Base-by-base conservation (phyloP, 306 rosid species). In the Biancaea sappan region DNA sequence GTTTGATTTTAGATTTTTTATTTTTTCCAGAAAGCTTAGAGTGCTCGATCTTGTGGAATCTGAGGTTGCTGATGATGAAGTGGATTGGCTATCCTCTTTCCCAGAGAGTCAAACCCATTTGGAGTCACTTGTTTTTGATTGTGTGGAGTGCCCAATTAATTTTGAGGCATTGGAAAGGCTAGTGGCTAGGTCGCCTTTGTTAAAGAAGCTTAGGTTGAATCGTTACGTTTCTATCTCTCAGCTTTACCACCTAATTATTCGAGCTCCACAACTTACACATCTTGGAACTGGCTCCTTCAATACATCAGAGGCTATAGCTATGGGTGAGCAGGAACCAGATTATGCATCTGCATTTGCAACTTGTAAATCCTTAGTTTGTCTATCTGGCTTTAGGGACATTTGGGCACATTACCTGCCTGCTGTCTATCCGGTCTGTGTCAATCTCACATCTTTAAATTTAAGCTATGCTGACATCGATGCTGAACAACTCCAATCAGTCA, bases 241-340 rank as follows among this genome's bases (percentile, higher is more conserved):
- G 83, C 81, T 93, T 0, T 78, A 84, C 58, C 86, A 80, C 15
- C 57, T 93, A 48, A 72, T 90, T 85, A 51, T 79, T 64, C 84
- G 86, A 28, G 92, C 96, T 46, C 96, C 98, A 1, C 92, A 93
- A 71, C 94, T 93, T 61, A 93, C 98, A 0, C 96, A 90, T 77
- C 82, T 93, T 38, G 98, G 95, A 35, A 93, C 96, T 0, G 98
- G 98, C 34, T 83, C 89, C 0, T 90, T 93, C 74, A 80, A 72
- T 62, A 66, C 79, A 12, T 14, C 52, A 0, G 98, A 87, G 73
- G 84, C 40, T 24, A 68, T 60, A 59, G 62, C 74, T 38, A 75
- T 66, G 4, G 72, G 52, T 10, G 92, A 87, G 48, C 90, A 67
- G 62, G 96, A 90, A 24, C 87, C 80, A 4, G 96, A 90, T 74